A percentile compares a stretch with the other conserved stretches of the same genome.
Evolutionary conservation across 192 early-diverging fungal species (phyloP).

Genomic region (Backusella macrospora): DNA sequence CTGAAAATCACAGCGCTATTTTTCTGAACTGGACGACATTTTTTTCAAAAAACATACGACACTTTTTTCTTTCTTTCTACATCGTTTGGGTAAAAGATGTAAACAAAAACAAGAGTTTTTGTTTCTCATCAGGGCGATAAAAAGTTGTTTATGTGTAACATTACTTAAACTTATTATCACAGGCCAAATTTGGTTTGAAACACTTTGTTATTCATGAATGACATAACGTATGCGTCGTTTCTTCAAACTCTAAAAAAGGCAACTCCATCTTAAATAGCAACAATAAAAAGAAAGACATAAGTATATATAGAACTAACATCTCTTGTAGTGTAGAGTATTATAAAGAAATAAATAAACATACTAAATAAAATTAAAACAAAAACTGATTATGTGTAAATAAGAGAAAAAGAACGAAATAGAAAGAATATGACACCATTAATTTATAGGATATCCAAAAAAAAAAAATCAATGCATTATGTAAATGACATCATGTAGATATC

Average conservation of each 20-base stretch:
- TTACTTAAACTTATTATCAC: not conserved
- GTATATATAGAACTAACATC: too few relatives aligned
- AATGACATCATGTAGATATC: not conserved
- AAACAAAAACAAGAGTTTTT: too few relatives aligned
- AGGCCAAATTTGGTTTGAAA: constrained; percentile 9
- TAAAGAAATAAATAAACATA: not conserved
- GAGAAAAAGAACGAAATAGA: not conserved
- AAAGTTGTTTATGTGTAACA: not conserved
- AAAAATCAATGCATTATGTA: not conserved
- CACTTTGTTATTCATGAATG: too few relatives aligned
- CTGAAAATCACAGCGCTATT: too few relatives aligned
- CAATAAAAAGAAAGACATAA: too few relatives aligned
- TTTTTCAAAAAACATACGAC: too few relatives aligned
- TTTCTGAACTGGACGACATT: too few relatives aligned
- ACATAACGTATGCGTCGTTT: not conserved
- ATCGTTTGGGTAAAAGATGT: too few relatives aligned
- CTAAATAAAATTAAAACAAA: not conserved
- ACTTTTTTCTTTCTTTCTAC: too few relatives aligned
- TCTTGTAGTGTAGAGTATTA: too few relatives aligned
- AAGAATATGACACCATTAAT: not conserved
- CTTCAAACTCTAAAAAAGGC: not conserved
- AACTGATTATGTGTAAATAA: not conserved
- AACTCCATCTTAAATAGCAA: not conserved
- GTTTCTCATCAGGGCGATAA: not conserved
- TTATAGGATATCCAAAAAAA: not conserved